phyloP scores from a whole-genome alignment of 2,329 filamentous ascomycete species.

The Penicillium capsulatum region DNA sequence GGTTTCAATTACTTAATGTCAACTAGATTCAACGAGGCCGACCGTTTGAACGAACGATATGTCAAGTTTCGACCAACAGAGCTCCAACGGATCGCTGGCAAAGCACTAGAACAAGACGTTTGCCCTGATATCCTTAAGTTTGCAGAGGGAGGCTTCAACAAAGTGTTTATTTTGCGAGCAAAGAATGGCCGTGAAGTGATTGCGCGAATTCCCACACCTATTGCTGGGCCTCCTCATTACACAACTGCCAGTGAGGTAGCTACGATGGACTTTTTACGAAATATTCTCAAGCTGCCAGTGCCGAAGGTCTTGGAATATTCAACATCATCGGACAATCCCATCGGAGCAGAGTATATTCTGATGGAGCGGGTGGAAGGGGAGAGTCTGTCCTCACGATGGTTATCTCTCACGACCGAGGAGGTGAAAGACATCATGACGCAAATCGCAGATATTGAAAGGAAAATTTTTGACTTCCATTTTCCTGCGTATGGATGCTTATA shows the following conservation, averaged over 20 bases:
- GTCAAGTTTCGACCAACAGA: constrained; percentile 20
- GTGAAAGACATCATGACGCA: constrained; percentile 25
- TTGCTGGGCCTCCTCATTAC: constrained; percentile 26
- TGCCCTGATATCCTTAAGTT: constrained; percentile 21
- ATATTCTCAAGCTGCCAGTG: constrained; percentile 33
- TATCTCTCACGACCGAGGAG: constrained; percentile 24
- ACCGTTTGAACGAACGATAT: constrained; percentile 20
- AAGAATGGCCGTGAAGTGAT: constrained; percentile 23
- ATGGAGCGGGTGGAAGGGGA: constrained; percentile 40
- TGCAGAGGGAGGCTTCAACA: constrained; percentile 28
- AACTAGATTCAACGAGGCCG: constrained; percentile 19
- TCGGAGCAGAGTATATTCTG: constrained; percentile 43
- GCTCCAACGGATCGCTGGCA: constrained; percentile 21
- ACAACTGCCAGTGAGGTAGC: constrained; percentile 29
- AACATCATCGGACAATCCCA: constrained; percentile 32
- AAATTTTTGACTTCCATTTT: constrained; percentile 26
- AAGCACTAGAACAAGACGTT: constrained; percentile 19
- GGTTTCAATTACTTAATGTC: constrained; percentile 1
- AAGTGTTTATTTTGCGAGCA: constrained; percentile 26
- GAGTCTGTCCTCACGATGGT: constrained; percentile 26
- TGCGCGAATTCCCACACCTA: constrained; percentile 28
- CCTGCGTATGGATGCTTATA: constrained; percentile 30
- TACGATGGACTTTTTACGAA: constrained; percentile 26
- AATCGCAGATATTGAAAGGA: constrained; percentile 25
- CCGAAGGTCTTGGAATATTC: constrained; percentile 38